These are phyloP conservation scores for Ephemerocybe angulata DNA, from an alignment of 768 basidiomycete species.

Conservation along the genomic window DNA sequence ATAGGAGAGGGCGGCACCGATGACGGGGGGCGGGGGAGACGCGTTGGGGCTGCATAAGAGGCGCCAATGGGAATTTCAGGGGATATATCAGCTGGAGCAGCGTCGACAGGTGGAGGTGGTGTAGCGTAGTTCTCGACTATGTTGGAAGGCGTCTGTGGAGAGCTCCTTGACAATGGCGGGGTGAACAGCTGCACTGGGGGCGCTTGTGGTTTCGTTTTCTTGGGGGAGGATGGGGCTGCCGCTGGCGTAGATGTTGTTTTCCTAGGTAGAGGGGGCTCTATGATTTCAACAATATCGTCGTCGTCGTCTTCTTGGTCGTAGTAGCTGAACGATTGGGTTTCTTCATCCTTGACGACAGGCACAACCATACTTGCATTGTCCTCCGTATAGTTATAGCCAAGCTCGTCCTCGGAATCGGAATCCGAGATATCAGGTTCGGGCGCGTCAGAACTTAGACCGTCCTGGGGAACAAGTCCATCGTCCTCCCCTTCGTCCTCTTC, in stretches of 20 bases:
- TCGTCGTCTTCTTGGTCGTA: neutral
- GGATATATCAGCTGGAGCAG: neutral
- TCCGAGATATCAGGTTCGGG: constrained; percentile 1
- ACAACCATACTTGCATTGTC: constrained; percentile 41
- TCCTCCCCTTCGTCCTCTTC: constrained; percentile 7
- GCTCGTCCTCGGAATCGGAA: constrained; percentile 44
- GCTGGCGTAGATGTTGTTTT: neutral
- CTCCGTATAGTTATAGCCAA: constrained; percentile 29
- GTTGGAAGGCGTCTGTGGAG: constrained; percentile 16
- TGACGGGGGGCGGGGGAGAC: neutral
- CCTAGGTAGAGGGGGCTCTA: constrained; percentile 17
- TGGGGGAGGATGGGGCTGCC: neutral
- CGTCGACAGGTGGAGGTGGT: constrained; percentile 10
- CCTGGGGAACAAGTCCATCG: constrained; percentile 2
- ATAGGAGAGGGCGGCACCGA: neutral
- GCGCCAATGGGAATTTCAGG: neutral
- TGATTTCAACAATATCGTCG: constrained; percentile 22
- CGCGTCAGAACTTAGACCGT: neutral
- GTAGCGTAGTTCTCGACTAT: constrained; percentile 14
- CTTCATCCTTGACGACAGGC: constrained; percentile 18
- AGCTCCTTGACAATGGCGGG: constrained; percentile 36
- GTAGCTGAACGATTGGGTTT: neutral
- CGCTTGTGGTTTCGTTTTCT: neutral
- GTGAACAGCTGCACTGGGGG: constrained; percentile 32
- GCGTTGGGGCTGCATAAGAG: neutral